Percentiles rank a stretch among this genome's conserved stretches.
phyloP scores from a whole-genome alignment of 305 asterid genomes.

The Fraxinus velutina region DNA sequence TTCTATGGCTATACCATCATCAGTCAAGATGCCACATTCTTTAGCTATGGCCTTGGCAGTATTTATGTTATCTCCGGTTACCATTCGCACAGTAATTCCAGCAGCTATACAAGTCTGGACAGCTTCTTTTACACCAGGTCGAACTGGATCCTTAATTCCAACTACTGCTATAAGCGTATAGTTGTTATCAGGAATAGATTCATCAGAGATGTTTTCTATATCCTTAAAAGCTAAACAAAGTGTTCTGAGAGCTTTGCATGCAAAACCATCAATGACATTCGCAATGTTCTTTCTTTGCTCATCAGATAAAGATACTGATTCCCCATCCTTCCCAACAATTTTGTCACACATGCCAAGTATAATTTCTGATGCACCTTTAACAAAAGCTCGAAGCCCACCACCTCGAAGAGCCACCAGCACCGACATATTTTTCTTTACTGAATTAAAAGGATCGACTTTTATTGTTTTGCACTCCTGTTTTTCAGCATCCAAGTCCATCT shows the following conservation, averaged over 20 bases:
- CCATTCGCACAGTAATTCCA: slow-evolving; percentile 72
- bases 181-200: slow-evolving; percentile 47
- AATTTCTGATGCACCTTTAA: slow-evolving; percentile 80
- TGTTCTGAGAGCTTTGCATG: slow-evolving; percentile 68
- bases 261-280: slow-evolving; percentile 51
- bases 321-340: slow-evolving; percentile 50
- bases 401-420: slow-evolving; percentile 52
- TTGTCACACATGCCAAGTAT: slow-evolving; percentile 57
- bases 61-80: slow-evolving; percentile 74
- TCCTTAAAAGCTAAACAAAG: slow-evolving; percentile 70
- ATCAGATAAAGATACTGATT: slow-evolving; percentile 42
- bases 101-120: slow-evolving; percentile 66
- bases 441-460: slow-evolving; percentile 73
- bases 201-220: slow-evolving; percentile 28
- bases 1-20: slow-evolving; percentile 68
- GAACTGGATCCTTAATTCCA: slow-evolving; percentile 76
- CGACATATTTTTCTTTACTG: slow-evolving; percentile 77
- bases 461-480: slow-evolving; percentile 36
- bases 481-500: slow-evolving; percentile 33
- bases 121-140: slow-evolving; percentile 76
- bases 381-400: slow-evolving; percentile 47
- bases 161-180: slow-evolving; percentile 64
- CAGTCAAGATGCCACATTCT: slow-evolving; percentile 76
- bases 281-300: slow-evolving; percentile 46
- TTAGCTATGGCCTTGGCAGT: slow-evolving; percentile 80